These are phyloP conservation scores for Tetrahymena borealis DNA, from an alignment of 73 alveolate genomes.

Conservation along the genomic window DNA sequence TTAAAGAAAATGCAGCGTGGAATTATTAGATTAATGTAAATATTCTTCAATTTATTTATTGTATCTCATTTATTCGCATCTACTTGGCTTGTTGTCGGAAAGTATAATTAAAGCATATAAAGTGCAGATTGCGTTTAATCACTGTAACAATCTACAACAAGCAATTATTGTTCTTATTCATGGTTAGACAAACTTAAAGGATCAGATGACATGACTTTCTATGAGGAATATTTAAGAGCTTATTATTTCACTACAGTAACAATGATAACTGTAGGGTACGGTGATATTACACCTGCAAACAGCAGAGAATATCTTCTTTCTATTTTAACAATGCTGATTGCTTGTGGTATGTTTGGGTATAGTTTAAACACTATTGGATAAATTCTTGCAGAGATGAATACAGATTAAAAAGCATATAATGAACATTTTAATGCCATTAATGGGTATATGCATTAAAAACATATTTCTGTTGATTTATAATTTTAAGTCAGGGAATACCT, in stretches of 20 bases:
- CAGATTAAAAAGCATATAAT: constrained; percentile 1
- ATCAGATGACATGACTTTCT: not conserved
- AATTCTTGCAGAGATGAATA: constrained; percentile 33
- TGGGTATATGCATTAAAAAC: not conserved
- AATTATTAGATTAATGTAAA: not conserved
- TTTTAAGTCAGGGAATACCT: constrained; percentile 10
- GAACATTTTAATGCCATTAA: constrained; percentile 12
- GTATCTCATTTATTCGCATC: not conserved
- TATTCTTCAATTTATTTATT: not conserved
- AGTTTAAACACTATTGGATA: constrained; percentile 37
- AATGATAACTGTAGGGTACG: constrained; percentile 69
- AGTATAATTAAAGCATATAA: not conserved
- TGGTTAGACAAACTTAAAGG: not conserved
- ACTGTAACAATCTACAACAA: not conserved
- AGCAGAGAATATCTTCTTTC: constrained; percentile 41
- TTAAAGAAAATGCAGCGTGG: not conserved
- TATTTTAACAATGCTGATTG: constrained; percentile 39
- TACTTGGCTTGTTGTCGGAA: not conserved
- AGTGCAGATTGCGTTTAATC: no score
- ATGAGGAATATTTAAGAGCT: constrained; percentile 3
- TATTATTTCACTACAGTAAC: constrained; percentile 52
- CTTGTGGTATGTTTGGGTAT: constrained; percentile 56
- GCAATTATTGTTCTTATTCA: not conserved
- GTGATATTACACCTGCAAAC: constrained; percentile 56
- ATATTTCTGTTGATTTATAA: not conserved